phyloP scores from a whole-genome alignment of 192 early-diverging fungal genomes.

The Podila clonocystis region DNA sequence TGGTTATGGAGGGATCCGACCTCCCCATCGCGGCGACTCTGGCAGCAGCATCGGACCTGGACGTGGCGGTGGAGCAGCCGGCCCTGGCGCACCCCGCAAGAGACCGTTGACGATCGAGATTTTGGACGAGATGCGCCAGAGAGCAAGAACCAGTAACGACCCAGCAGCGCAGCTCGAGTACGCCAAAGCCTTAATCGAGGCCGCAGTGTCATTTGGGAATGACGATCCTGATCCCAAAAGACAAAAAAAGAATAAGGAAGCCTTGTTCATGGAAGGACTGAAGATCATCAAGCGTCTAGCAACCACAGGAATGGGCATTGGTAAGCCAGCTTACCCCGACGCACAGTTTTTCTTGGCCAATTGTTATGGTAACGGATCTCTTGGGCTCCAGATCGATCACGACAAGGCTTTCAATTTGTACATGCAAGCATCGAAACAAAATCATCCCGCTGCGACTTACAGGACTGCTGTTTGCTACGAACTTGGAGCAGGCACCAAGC shows the following conservation, averaged over 20 bases:
- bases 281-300: constrained; percentile 90
- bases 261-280: constrained; percentile 80
- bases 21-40: constrained; percentile 41
- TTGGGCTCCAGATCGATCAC: constrained; percentile 82
- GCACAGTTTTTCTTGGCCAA: constrained; percentile 95
- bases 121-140: constrained; percentile 51
- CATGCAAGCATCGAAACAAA: constrained; percentile 91
- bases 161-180: constrained; percentile 83
- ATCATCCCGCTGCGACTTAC: constrained; percentile 92
- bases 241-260: constrained; percentile 75
- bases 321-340: constrained; percentile 83
- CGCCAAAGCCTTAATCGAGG: constrained; percentile 87
- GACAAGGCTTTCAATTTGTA: constrained; percentile 93
- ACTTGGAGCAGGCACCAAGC: constrained; percentile 90
- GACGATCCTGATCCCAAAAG: constrained; percentile 76
- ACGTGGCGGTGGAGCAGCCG: constrained; percentile 1
- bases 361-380: constrained; percentile 85
- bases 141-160: constrained; percentile 70
- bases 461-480: constrained; percentile 97
- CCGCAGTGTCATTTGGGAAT: constrained; percentile 71
- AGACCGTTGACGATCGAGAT: constrained; percentile 34
- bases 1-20: constrained; percentile 18
- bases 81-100: constrained; percentile 24
- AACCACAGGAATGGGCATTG: constrained; percentile 67
- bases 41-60: constrained; percentile 16